Evolutionary conservation across 2,329 filamentous ascomycete species (phyloP).

Genomic region (Fusarium sp.): DNA sequence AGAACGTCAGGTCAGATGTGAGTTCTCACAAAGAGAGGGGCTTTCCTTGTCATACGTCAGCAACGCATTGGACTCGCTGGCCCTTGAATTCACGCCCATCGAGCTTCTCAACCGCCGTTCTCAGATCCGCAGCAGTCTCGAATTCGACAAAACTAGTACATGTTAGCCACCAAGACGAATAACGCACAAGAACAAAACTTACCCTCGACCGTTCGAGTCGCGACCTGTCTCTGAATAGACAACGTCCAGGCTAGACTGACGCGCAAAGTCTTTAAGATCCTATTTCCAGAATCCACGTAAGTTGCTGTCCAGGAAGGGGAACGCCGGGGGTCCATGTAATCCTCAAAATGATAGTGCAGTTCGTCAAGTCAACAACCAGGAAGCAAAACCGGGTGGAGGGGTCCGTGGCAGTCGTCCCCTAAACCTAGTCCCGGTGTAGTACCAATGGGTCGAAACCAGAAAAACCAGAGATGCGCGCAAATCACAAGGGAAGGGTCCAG

Average conservation of each 20-base stretch:
- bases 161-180: conserved; percentile 25
- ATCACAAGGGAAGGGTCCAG: conserved; percentile 53
- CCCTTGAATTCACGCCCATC: conserved; percentile 95
- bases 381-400: conserved; percentile 44
- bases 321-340: conserved; percentile 52
- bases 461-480: conserved; percentile 50
- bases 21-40: background rate
- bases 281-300: conserved; percentile 87
- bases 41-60: conserved; percentile 72
- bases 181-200: conserved; percentile 54
- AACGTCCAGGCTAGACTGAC: conserved; percentile 95
- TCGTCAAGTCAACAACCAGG: conserved; percentile 55
- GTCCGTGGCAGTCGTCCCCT: conserved; percentile 48
- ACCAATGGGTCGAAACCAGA: conserved; percentile 46
- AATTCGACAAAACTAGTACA: conserved; percentile 90
- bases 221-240: conserved; percentile 89
- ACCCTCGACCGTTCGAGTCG: conserved; percentile 83
- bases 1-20: conserved; percentile 40
- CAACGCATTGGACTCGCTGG: conserved; percentile 83
- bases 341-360: conserved; percentile 53
- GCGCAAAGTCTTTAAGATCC: conserved; percentile 99
- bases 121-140: conserved; percentile 90
- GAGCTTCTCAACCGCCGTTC: conserved; percentile 93
- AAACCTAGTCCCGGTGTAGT: conserved; percentile 46
- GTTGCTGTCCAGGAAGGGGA: conserved; percentile 70